Conservation (phyloP, 2,329 filamentous ascomycete species). For the Colletotrichum incanum region DNA sequence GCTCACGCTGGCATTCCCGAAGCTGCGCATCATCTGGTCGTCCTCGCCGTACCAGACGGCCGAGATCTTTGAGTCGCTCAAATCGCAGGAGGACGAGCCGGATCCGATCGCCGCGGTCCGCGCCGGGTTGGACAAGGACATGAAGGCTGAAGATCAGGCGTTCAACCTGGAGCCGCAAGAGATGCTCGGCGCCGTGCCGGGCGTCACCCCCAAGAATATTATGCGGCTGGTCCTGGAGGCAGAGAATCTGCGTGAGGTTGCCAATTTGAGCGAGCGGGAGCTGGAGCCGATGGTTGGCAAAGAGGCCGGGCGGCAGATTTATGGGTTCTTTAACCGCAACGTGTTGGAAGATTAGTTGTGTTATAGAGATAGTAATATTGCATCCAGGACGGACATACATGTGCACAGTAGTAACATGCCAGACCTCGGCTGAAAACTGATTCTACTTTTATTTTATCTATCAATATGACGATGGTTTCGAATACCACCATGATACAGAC, state of each 20-base stretch:
- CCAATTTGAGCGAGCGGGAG: slow-evolving; percentile 85
- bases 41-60: slow-evolving; percentile 95
- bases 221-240: slow-evolving; percentile 80
- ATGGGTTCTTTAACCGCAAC: slow-evolving; percentile 83
- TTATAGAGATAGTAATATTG: background rate
- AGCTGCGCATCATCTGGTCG: slow-evolving; percentile 93
- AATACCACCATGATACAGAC: too few species aligned
- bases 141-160: slow-evolving; percentile 75
- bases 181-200: slow-evolving; percentile 89
- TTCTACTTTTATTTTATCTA: too few species aligned
- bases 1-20: slow-evolving; percentile 91
- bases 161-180: slow-evolving; percentile 92
- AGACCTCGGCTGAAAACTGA: background rate
- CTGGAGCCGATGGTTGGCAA: slow-evolving; percentile 82
- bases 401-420: too few species aligned
- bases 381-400: too few species aligned
- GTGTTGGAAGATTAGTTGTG: slow-evolving; percentile 66
- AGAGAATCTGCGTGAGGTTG: slow-evolving; percentile 84
- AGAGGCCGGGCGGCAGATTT: slow-evolving; percentile 82
- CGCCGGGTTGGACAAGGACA: slow-evolving; percentile 79
- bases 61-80: slow-evolving; percentile 95
- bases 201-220: slow-evolving; percentile 85
- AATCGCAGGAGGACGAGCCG: slow-evolving; percentile 90
- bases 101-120: slow-evolving; percentile 91
- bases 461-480: too few species aligned